Evolutionary conservation across 768 basidiomycete genomes (phyloP), one percentile per base, ranked within the genome.

Genomic region (Heimioporus sp.): DNA sequence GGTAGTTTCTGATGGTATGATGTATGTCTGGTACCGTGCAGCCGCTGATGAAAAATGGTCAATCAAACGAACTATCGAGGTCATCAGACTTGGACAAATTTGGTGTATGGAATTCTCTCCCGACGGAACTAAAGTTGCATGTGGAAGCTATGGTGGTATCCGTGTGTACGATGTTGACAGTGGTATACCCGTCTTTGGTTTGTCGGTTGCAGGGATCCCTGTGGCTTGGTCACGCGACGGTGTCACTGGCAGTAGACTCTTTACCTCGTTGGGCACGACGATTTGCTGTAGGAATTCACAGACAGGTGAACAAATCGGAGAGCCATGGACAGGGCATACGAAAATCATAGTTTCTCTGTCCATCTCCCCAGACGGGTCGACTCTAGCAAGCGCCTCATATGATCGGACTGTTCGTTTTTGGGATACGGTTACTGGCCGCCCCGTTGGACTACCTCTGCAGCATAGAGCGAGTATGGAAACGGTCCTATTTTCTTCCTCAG

Each of bases 401-500:
- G 19, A 42, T 12, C 10, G 8, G 7, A 34, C 24, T n/a, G 34
- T 52, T n/a, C 34, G 51, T 16, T 47, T 52, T 16, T 46, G 51
- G 45, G 31, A 46, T 12, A 5, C 43, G 17, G 1, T 20, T 10
- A 41, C 45, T 4, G 40, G 34, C 3, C 2, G 9, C 12, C n/a
- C 19, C 21, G n/a, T 24, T 7, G 35, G 48, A 42, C 20, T 31
- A 15, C n/a, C 9, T 28, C 34, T 53, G 1, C 13, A 16, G 10
- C 45, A 45, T 24, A 17, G 24, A 4, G 1, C 4, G 3, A 0
- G 0, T 2, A 28, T 51, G 16, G 0, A 4, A 0, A 2, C 12
- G 0, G 37, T 59, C 16, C 15, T 17, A 8, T 59, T 60, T 30
- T 55, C 59, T 15, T 48, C 52, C 4, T 48, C 36, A 4, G 46